Evolutionary conservation across 257 asterid genomes (phyloP), one percentile per base, ranked within the genome.

Genomic region (Solanum pinnatisectum): DNA sequence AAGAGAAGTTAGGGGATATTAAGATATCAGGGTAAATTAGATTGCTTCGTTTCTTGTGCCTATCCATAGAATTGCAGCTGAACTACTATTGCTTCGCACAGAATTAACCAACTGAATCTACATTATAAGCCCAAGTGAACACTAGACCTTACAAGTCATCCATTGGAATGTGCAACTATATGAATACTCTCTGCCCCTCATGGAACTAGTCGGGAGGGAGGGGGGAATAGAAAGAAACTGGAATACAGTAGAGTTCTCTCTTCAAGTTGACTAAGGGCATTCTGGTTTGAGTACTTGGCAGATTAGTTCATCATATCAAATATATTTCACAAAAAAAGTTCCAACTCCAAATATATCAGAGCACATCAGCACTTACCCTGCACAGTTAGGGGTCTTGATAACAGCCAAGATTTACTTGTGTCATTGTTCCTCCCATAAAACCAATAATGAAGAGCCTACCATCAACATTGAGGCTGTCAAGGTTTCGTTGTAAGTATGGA

Each of bases 361-460:
- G 70, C 12, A 13, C 27, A 56, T 81, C 40, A 60, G 63, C n/a
- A 63, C 84, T 65, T 95, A 97, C 99, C 93, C 90, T 96, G 99
- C 87, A 97, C 93, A 0, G 98, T 94, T 63, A 97, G 98, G 88
- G 98, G 98, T 88, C 86, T 94, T 27, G 88, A 91, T 60, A 94
- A 92, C 74, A 87, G 14, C 89, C 88, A 25, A 97, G 98, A 87
- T 95, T 96, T 83, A 94, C 90, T 91, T 96, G 94, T 25, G 96
- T 77, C 85, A 87, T 91, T 9, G 90, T 11, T 65, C 99, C 99
- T 59, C 99, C 98, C 98, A 95, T 95, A 65, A 97, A 93, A 84
- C 98, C 98, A 84, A 97, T 92, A 77, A 97, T 94, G 92, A 97
- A 97, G 77, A 97, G 97, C 95, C 99, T 97, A 85, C 98, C 99